Conservation (phyloP, 1,284 basidiomycete species). For the Cutaneotrichosporon sp. region DNA sequence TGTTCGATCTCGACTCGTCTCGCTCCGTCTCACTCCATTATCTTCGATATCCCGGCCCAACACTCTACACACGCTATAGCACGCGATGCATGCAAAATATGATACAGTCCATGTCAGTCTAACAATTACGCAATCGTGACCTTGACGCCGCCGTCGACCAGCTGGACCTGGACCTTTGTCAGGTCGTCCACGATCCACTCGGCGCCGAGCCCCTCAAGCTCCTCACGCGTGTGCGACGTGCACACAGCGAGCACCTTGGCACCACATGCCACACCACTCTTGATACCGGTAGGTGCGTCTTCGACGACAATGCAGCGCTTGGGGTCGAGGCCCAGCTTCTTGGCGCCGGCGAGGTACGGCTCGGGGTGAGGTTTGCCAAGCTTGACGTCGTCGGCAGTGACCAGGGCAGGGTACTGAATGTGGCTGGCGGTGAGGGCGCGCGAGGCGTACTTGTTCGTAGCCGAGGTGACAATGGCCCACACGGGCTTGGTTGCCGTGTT, state of each 20-base stretch:
- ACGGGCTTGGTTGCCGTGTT: conserved; percentile 68
- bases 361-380: conserved; percentile 78
- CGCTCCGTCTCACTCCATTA: neutral
- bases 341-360: conserved; percentile 62
- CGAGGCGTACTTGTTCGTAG: conserved; percentile 66
- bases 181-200: conserved; percentile 53
- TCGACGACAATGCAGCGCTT: conserved; percentile 71
- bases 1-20: neutral
- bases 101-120: conserved; percentile 1
- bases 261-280: conserved; percentile 70
- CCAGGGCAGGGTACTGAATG: conserved; percentile 61
- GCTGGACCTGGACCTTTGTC: conserved; percentile 31
- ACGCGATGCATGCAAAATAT: neutral
- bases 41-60: neutral
- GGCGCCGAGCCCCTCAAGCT: conserved; percentile 57
- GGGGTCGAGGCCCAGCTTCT: conserved; percentile 37
- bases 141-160: conserved; percentile 28
- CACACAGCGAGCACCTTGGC: conserved; percentile 71
- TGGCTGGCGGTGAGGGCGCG: conserved; percentile 63
- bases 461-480: conserved; percentile 82
- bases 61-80: conserved; percentile 2
- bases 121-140: conserved; percentile 21
- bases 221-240: conserved; percentile 68
- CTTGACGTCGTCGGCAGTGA: conserved; percentile 71
- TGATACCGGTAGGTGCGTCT: conserved; percentile 76